Conservation (phyloP, 2,329 filamentous ascomycete species). For the Pseudogymnoascus sp. region DNA sequence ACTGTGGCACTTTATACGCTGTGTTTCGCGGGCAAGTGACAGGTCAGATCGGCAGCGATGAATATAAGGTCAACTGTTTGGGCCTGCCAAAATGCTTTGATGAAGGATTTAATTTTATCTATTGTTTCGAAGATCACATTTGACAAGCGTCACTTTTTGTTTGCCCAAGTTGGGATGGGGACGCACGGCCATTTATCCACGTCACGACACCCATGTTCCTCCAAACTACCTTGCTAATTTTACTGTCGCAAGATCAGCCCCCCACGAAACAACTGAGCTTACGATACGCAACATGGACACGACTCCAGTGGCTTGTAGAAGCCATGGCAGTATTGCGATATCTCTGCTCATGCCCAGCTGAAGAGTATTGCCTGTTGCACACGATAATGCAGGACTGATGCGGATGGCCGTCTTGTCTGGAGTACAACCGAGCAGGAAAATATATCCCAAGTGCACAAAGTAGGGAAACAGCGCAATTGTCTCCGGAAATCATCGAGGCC, state of each 20-base stretch:
- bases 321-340: background rate
- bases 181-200: background rate
- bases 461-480: background rate
- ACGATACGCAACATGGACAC: background rate
- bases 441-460: background rate
- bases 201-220: background rate
- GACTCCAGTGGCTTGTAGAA: background rate
- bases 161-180: background rate
- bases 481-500: background rate
- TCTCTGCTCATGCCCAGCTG: background rate
- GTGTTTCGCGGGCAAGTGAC: background rate
- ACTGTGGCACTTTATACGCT: background rate
- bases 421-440: background rate
- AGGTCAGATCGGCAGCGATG: background rate
- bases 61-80: background rate
- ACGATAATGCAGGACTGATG: background rate
- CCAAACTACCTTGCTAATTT: background rate
- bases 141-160: background rate
- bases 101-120: background rate
- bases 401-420: background rate
- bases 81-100: conserved; percentile 2
- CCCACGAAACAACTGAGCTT: background rate
- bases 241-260: background rate
- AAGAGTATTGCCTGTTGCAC: background rate
- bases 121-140: background rate